Evolutionary conservation across 305 asterid species (phyloP).

Genomic region (Ilex paraguariensis): DNA sequence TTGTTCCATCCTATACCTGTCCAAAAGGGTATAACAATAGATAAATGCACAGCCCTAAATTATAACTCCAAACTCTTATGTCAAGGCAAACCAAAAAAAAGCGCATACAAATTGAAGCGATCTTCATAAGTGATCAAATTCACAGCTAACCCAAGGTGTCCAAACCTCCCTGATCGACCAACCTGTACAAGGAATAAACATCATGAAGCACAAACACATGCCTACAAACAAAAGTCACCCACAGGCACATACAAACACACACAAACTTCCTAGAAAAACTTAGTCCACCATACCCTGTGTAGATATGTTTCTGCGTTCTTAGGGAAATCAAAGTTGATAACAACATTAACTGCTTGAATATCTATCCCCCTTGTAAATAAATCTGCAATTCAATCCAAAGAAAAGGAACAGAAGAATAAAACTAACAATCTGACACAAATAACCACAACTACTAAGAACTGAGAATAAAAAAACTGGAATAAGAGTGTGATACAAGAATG

Average conservation of each 20-base stretch:
- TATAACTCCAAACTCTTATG: background rate
- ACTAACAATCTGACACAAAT: background rate
- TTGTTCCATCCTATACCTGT: constrained; percentile 92
- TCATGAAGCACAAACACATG: constrained; percentile 2
- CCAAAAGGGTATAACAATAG: constrained; percentile 1
- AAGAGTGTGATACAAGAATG: background rate
- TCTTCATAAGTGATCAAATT: constrained; percentile 93
- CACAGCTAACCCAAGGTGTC: constrained; percentile 96
- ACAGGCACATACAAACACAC: background rate
- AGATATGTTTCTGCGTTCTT: constrained; percentile 89
- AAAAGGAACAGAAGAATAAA: constrained; percentile 4
- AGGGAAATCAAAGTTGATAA: constrained; percentile 90
- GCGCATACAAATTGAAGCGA: constrained; percentile 84
- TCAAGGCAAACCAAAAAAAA: constrained; percentile 8
- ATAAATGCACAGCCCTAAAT: background rate
- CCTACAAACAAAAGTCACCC: background rate
- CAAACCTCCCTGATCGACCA: constrained; percentile 97
- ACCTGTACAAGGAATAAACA: constrained; percentile 43
- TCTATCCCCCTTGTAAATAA: constrained; percentile 93
- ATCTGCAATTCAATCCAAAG: constrained; percentile 39
- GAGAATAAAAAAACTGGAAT: background rate
- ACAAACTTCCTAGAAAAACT: background rate
- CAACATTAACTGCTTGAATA: constrained; percentile 96
- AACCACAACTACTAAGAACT: background rate
- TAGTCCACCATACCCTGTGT: constrained; percentile 66